These are phyloP conservation scores for Arthromyces matolae DNA, from an alignment of 768 basidiomycete species.

Conservation along the genomic window DNA sequence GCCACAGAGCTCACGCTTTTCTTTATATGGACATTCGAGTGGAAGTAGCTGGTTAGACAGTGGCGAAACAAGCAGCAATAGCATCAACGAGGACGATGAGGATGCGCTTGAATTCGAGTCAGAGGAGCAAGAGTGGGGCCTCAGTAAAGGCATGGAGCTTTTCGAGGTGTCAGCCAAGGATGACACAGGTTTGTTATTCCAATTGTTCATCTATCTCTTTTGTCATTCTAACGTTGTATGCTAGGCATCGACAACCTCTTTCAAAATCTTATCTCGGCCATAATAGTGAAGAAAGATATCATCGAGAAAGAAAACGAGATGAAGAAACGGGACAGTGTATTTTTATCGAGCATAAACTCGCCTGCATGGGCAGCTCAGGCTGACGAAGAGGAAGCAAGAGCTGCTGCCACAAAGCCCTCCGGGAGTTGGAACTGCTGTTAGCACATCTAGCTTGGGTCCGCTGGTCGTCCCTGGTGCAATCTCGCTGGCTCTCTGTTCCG, in stretches of 20 bases:
- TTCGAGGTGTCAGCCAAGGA: slow-evolving; percentile 93
- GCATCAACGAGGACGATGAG: slow-evolving; percentile 63
- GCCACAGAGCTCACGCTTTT: slow-evolving; percentile 56
- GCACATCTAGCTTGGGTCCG: slow-evolving; percentile 27
- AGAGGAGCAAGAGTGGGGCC: slow-evolving; percentile 68
- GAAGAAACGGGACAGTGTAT: slow-evolving; percentile 80
- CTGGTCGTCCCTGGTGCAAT: slow-evolving; percentile 6
- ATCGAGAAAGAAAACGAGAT: slow-evolving; percentile 82
- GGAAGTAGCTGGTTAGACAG: slow-evolving; percentile 54
- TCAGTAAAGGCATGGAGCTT: slow-evolving; percentile 80
- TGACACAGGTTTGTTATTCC: slow-evolving; percentile 60
- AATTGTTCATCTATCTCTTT: slow-evolving; percentile 13
- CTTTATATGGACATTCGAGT: slow-evolving; percentile 48
- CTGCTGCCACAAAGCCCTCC: slow-evolving; percentile 44
- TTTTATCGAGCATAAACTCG: slow-evolving; percentile 57
- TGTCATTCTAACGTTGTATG: slow-evolving; percentile 1
- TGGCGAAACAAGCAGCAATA: slow-evolving; percentile 61
- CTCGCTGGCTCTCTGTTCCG: neutral
- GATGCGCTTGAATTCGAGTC: slow-evolving; percentile 43
- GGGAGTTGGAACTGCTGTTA: slow-evolving; percentile 73
- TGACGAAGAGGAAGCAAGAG: slow-evolving; percentile 72
- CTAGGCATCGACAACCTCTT: slow-evolving; percentile 81
- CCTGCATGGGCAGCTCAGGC: slow-evolving; percentile 80
- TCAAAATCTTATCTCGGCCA: slow-evolving; percentile 71
- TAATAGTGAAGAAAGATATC: slow-evolving; percentile 71